phyloP scores from a whole-genome alignment of 164 flowering plant species.

The Akebia trifoliata region DNA sequence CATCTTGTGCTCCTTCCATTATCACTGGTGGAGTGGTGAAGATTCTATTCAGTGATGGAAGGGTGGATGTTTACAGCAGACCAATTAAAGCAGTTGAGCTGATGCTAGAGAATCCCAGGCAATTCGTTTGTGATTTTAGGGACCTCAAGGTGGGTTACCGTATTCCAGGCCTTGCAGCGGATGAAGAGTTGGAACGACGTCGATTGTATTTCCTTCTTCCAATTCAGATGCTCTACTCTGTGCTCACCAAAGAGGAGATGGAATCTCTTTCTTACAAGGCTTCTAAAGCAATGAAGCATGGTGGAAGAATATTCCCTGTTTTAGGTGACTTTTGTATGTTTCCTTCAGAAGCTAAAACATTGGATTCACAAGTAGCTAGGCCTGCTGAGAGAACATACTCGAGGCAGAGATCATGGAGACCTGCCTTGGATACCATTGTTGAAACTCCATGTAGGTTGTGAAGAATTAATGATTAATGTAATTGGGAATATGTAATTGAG shows the following conservation, averaged over 20 bases:
- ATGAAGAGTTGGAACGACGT: slow-evolving; percentile 45
- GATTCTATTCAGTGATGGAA: slow-evolving; percentile 20
- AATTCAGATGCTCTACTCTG: slow-evolving; percentile 57
- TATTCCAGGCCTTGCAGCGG: slow-evolving; percentile 40
- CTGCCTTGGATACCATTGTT: slow-evolving; percentile 47
- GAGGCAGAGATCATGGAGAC: slow-evolving; percentile 62
- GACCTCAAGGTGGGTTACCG: slow-evolving; percentile 40
- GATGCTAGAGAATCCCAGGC: slow-evolving; percentile 32
- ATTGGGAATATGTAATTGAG: too few species aligned
- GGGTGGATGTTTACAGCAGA: slow-evolving; percentile 33
- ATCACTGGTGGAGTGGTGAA: slow-evolving; percentile 28
- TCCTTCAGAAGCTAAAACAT: slow-evolving; percentile 31
- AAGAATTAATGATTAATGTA: too few species aligned
- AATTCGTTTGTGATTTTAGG: slow-evolving; percentile 46
- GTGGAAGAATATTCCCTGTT: slow-evolving; percentile 45
- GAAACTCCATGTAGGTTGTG: slow-evolving; percentile 30
- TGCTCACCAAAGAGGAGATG: slow-evolving; percentile 48
- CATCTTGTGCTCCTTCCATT: slow-evolving; percentile 45
- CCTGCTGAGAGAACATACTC: slow-evolving; percentile 20
- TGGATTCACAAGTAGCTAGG: background rate
- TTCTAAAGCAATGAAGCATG: slow-evolving; percentile 27
- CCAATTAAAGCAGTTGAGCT: slow-evolving; percentile 49
- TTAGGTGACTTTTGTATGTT: slow-evolving; percentile 45
- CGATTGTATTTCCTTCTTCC: slow-evolving; percentile 53
- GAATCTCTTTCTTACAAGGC: slow-evolving; percentile 35